Percentiles rank a stretch among this genome's conserved stretches.
Evolutionary conservation across 371 early-diverging fungal species (phyloP).

Genomic region (Circinella umbellata): DNA sequence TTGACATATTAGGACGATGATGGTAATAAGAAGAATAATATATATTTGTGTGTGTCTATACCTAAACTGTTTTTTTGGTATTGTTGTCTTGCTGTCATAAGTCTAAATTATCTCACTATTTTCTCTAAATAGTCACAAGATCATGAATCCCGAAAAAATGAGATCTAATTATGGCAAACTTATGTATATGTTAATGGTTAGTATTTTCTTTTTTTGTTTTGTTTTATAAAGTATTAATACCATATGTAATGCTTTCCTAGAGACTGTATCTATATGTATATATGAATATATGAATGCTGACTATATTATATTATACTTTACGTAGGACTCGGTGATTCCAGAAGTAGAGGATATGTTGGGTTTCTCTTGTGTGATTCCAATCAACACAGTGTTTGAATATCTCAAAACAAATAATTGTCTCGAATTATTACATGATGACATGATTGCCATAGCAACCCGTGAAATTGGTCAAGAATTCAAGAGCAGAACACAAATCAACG

Average conservation of each 20-base stretch:
- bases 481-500: slow-evolving; percentile 73
- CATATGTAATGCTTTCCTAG: too few species aligned
- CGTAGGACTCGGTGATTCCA: slow-evolving; percentile 81
- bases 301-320: background rate
- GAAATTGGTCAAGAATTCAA: slow-evolving; percentile 90
- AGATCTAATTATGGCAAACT: slow-evolving; percentile 93
- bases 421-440: slow-evolving; percentile 79
- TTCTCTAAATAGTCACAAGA: slow-evolving; percentile 72
- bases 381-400: slow-evolving; percentile 87
- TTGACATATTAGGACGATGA: too few species aligned
- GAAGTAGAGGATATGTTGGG: slow-evolving; percentile 89
- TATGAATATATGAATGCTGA: background rate
- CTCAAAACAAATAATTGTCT: slow-evolving; percentile 69
- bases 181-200: slow-evolving; percentile 86
- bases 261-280: too few species aligned
- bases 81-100: too few species aligned
- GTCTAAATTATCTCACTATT: too few species aligned
- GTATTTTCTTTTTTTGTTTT: background rate
- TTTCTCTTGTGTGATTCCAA: slow-evolving; percentile 81
- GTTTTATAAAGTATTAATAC: background rate
- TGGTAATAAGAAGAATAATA: too few species aligned
- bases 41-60: too few species aligned
- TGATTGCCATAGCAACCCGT: slow-evolving; percentile 84
- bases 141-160: slow-evolving; percentile 99
- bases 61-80: too few species aligned